These are phyloP conservation scores for Phytophthora lateralis DNA, from an alignment of 352 stramenopile species.

Conservation along the genomic window DNA sequence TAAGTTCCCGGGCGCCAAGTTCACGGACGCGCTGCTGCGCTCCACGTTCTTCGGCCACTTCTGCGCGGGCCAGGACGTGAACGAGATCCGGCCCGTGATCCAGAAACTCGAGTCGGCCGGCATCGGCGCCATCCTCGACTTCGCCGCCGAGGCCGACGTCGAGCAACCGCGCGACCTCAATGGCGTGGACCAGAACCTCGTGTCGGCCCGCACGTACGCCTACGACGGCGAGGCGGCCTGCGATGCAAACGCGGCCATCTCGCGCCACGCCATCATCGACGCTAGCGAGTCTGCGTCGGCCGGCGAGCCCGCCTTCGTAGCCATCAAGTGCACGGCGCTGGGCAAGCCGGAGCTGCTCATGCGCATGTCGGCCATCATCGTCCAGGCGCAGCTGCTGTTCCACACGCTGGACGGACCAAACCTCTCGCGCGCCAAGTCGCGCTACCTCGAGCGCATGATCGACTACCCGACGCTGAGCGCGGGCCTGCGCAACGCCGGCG, in stretches of 20 bases:
- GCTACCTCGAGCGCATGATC: slow-evolving; percentile 80
- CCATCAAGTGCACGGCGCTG: slow-evolving; percentile 97
- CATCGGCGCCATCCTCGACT: slow-evolving; percentile 97
- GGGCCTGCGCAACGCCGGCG: slow-evolving; percentile 69
- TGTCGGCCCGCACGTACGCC: slow-evolving; percentile 94
- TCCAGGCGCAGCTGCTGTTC: slow-evolving; percentile 93
- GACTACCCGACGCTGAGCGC: slow-evolving; percentile 81
- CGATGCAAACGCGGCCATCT: slow-evolving; percentile 91
- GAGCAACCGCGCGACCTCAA: slow-evolving; percentile 79
- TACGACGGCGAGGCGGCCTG: slow-evolving; percentile 95
- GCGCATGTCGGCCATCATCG: slow-evolving; percentile 93
- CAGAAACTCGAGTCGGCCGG: slow-evolving; percentile 75
- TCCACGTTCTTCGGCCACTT: slow-evolving; percentile 98
- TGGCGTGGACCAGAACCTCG: slow-evolving; percentile 80
- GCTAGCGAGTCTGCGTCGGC: slow-evolving; percentile 44
- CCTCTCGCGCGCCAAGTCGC: slow-evolving; percentile 81
- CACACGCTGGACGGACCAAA: slow-evolving; percentile 89
- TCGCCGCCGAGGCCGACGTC: slow-evolving; percentile 94
- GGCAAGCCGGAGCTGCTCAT: slow-evolving; percentile 96
- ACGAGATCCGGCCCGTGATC: slow-evolving; percentile 86
- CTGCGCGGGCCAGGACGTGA: slow-evolving; percentile 92
- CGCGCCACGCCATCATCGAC: slow-evolving; percentile 81
- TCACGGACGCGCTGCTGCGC: slow-evolving; percentile 92
- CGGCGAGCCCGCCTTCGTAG: slow-evolving; percentile 91
- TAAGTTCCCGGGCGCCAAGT: slow-evolving; percentile 72